phyloP scores from a whole-genome alignment of 2,329 filamentous ascomycete genomes.

The Arthrobotrys megalospora region DNA sequence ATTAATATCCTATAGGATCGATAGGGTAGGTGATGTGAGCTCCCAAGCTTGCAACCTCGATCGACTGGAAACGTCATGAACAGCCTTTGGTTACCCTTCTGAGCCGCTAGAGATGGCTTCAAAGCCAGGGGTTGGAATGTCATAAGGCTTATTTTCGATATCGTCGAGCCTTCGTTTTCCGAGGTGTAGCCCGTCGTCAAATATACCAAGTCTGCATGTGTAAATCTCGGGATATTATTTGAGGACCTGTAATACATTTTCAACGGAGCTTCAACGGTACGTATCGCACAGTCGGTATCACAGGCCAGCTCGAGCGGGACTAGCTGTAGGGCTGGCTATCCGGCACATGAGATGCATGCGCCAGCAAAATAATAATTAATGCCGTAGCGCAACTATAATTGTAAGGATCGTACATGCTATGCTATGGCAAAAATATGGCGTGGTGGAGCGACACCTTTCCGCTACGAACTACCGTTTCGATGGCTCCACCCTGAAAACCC shows the following conservation, averaged over 20 bases:
- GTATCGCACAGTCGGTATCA: constrained; percentile 23
- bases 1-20: neutral
- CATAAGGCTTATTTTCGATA: constrained; percentile 7
- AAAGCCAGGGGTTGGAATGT: neutral
- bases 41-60: neutral
- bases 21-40: constrained; percentile 2
- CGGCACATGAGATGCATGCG: constrained; percentile 7
- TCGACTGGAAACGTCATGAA: constrained; percentile 46
- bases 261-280: neutral
- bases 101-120: neutral
- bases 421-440: constrained; percentile 14
- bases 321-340: constrained; percentile 13
- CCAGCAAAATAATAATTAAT: neutral
- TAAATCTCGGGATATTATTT: neutral
- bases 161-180: neutral
- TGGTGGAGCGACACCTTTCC: constrained; percentile 38
- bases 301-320: constrained; percentile 4
- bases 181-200: neutral
- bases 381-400: neutral
- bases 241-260: neutral
- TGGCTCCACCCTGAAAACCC: neutral
- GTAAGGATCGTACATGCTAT: constrained; percentile 56
- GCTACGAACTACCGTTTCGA: constrained; percentile 46
- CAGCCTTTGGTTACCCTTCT: constrained; percentile 49
- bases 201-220: too few species aligned